Base-by-base conservation (phyloP, 169 alveolate genomes). In the Eimeria acervulina region DNA sequence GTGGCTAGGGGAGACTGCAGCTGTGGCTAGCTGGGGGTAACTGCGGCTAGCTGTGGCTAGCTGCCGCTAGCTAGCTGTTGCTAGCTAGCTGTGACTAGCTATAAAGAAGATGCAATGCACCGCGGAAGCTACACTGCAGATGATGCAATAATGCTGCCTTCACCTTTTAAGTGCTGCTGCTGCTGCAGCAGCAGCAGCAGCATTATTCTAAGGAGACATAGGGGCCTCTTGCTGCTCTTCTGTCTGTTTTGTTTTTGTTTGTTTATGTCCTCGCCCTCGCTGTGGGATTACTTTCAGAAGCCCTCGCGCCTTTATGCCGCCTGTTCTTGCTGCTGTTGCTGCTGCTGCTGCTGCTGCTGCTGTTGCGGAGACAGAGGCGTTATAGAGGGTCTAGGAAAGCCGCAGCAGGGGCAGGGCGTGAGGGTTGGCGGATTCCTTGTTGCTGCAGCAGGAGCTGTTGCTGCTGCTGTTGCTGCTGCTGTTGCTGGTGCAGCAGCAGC, bases 1-100 rank as follows among this genome's bases (percentile, higher is more conserved):
- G n/a, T 72, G 5, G 83, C 83, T 72, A 72, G 83, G n/a, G n/a
- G n/a, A n/a, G n/a, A n/a, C 83, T 72, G 83, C 83, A 52, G 66
- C 19, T n/a, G n/a, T n/a, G 31, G 36, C 74, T 63, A n/a, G 8
- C 33, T 6, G 15, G 8, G 26, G 33, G 17, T 78, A 40, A 23
- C 26, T 6, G 66, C 81, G 6, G 76, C 81, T 31, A n/a, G 40
- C 81, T 19, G 42, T 21, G 23, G 81, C 81, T 68, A 68, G 81
- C 81, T n/a, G 23, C 23, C n/a, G n/a, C n/a, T n/a, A n/a, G n/a
- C n/a, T n/a, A n/a, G n/a, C n/a, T n/a, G n/a, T n/a, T n/a, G n/a
- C n/a, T n/a, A 21, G 81, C 55, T 47, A 47, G 19, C 55, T 47
- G 12, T 47, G 55, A 12, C 55, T 47, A 47, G 12, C 5, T 47